Conservation (phyloP, 495 filamentous ascomycete genomes). For the Penicillium cosmopolitanum region DNA sequence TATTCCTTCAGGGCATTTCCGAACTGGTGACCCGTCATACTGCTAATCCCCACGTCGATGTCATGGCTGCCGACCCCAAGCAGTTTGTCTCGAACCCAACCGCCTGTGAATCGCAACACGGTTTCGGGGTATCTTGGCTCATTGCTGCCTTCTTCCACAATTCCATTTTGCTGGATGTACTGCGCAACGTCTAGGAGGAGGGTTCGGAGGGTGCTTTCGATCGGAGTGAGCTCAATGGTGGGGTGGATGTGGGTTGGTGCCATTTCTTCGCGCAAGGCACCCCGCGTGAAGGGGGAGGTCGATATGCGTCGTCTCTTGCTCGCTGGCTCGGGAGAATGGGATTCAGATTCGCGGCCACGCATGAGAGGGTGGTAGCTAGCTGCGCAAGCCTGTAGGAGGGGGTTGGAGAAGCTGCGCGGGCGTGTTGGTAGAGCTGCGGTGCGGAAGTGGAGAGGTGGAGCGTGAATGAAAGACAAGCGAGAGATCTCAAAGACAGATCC, state of each 20-base stretch:
- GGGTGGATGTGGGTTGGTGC: conserved; percentile 28
- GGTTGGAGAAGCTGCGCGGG: conserved; percentile 17
- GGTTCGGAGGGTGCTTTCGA: conserved; percentile 67
- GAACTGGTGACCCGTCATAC: conserved; percentile 90
- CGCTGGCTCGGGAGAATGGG: conserved; percentile 29
- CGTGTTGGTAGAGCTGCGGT: conserved; percentile 15
- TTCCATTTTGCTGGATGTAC: conserved; percentile 63
- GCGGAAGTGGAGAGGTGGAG: conserved; percentile 23
- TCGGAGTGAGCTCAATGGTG: conserved; percentile 62
- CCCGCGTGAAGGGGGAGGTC: conserved; percentile 16
- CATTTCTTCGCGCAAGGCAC: conserved; percentile 27
- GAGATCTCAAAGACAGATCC: conserved; percentile 23
- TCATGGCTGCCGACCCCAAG: conserved; percentile 81
- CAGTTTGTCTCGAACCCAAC: conserved; percentile 99
- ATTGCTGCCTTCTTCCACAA: conserved; percentile 39
- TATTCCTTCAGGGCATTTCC: conserved; percentile 64
- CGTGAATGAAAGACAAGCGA: conserved; percentile 17
- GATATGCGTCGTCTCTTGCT: conserved; percentile 43
- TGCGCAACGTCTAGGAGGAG: conserved; percentile 76
- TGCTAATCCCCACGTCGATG: conserved; percentile 94
- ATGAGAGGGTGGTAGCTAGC: conserved; percentile 30
- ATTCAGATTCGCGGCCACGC: conserved; percentile 27
- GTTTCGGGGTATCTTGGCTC: conserved; percentile 27
- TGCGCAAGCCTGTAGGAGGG: conserved; percentile 14
- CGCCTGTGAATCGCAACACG: conserved; percentile 83